Base-by-base conservation (phyloP, 306 rosid species). In the Dryas alaskensis region DNA sequence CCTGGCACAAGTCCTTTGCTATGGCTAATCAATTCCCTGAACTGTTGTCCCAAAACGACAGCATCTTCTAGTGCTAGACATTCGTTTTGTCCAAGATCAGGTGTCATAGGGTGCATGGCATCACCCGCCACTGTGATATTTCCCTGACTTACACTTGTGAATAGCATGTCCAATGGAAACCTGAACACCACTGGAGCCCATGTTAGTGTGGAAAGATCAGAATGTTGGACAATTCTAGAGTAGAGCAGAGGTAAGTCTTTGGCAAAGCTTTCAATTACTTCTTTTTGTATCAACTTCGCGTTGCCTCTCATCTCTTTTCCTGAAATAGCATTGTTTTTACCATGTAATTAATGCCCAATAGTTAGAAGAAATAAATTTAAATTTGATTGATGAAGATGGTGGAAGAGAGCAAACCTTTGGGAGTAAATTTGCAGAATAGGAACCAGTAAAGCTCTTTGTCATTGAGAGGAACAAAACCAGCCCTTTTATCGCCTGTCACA, bases 41-140 rank as follows among this genome's bases (percentile, higher is more conserved):
- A 2, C 14, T 67, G 68, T 25, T 48, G 19, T 3, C 60, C 79
- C 3, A 77, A 31, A 45, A 77, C 45, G 10, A 81, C 48, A 0
- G 73, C 78, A 50, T 81, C 85, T 73, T 77, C 73, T 5, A 73
- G 54, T 14, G 76, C 27, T 4, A 44, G 16, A 48, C 76, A 60
- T 4, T 63, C 79, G 4, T 58, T 63, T 5, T 73, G 81, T 25
- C 67, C 81, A 1, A 77, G 12, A 25, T 77, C 81, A 5, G 79
- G 73, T 5, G 73, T 77, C 81, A 66, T 81, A 10, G 79, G 79
- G 54, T 76, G 84, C 84, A 81, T 71, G 42, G 81, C 70, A 10
- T 80, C 81, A 7, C 81, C 81, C 1, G 67, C 81, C 25, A 66
- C 74, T 0, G 78, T 67, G 44, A 81, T 37, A 10, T 50, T 63